A percentile compares a stretch with the other conserved stretches of the same genome.
Evolutionary conservation across 257 asterid genomes (phyloP).

Genomic region (Cinchona pubescens): DNA sequence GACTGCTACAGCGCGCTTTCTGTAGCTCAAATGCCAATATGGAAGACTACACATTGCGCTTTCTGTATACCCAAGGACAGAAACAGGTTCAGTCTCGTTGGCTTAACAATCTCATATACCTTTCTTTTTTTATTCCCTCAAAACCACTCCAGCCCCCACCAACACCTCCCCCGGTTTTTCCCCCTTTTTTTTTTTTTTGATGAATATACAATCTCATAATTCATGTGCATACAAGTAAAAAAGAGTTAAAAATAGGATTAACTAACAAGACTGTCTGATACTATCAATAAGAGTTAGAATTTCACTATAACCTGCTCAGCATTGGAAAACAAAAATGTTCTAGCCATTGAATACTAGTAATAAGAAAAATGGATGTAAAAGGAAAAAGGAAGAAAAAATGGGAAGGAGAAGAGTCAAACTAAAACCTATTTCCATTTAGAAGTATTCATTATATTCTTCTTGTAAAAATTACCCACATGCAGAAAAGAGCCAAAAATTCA

Average conservation of each 20-base stretch:
- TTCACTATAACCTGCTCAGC: not conserved
- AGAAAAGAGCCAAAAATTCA: not conserved
- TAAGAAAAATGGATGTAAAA: not conserved
- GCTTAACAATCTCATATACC: not conserved
- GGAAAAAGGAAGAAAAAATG: not conserved
- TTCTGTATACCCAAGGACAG: not conserved
- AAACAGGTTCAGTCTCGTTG: not conserved
- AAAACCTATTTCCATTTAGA: not conserved
- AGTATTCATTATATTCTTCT: not conserved
- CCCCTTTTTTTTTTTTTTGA: too few species aligned
- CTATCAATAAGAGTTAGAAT: not conserved
- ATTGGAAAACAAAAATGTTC: not conserved
- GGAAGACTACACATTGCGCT: too few species aligned
- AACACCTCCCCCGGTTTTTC: too few species aligned
- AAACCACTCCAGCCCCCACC: too few species aligned
- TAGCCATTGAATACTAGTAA: not conserved
- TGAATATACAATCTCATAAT: not conserved
- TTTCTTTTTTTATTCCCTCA: too few species aligned
- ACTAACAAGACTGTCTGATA: not conserved
- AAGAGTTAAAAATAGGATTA: not conserved
- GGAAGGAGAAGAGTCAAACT: not conserved
- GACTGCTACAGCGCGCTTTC: too few species aligned
- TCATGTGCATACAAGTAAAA: not conserved
- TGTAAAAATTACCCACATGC: slow-evolving; percentile 8
- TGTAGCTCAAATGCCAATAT: too few species aligned